Evolutionary conservation across 768 basidiomycete genomes (phyloP), one percentile per base, ranked within the genome.

Genomic region (Lyophyllum semitale): DNA sequence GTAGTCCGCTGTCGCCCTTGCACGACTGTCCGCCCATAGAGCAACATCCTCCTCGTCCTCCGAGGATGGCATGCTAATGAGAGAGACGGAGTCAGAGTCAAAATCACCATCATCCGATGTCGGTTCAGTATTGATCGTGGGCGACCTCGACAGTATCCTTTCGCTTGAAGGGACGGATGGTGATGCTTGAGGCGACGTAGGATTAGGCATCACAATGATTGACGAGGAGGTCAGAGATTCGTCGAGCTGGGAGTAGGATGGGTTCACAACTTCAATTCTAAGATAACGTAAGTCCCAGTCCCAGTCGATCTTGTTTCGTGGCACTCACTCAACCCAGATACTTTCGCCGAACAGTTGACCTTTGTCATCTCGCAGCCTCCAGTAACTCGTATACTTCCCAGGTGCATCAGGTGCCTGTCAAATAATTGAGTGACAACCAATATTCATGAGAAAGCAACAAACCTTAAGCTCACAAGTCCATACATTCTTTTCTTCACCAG

Each of bases 381-480:
- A 94, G 62, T 89, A 91, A 48, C 88, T 81, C 52, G 87, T 81
- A 70, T 91, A 92, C 50, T 81, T 78, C 11, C 90, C 90, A 2
- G 88, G 79, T 12, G 66, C 61, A 42, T 91, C 91, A 11, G 93
- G 93, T 13, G 91, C 91, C 83, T 87, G 44, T 23, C 23, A 18
- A 53, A 38, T 17, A 26, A 4, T 33, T 42, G 42, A 42, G 44
- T 32, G 17, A 23, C 4, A 33, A 7, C 40, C 30, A 7, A 8
- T 41, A 22, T 15, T 22, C 22, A 11, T 0, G 26, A 13, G 5
- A 23, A 3, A 35, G 38, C 4, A 17, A 58, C 78, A 25, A 58
- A 83, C 85, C 79, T 91, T 93, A 66, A 93, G 75, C 53, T 92
- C 90, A 12, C 80, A 82, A 6, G 89, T 88, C 74, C 81, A 85